Conservation (phyloP, 2,329 filamentous ascomycete species). For the Macrophomina tecta region DNA sequence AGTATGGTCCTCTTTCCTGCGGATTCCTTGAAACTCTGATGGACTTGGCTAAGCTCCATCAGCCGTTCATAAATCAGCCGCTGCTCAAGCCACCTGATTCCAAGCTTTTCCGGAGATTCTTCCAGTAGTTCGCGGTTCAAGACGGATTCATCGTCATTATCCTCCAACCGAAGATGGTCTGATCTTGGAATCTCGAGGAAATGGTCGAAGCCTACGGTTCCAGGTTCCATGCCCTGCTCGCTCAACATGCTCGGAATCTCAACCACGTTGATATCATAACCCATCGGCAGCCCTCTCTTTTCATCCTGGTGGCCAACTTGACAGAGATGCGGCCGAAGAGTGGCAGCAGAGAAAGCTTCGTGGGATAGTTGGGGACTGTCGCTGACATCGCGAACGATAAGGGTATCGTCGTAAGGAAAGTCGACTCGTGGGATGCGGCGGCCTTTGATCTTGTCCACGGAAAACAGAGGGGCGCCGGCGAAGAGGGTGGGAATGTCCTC, state of each 20-base stretch:
- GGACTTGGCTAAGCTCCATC: conserved; percentile 56
- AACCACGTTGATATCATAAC: conserved; percentile 41
- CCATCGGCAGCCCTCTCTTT: conserved; percentile 32
- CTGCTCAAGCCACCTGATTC: conserved; percentile 44
- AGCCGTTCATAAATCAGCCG: conserved; percentile 43
- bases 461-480: conserved; percentile 77
- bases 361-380: conserved; percentile 52
- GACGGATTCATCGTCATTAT: conserved; percentile 55
- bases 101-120: conserved; percentile 44
- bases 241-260: conserved; percentile 75
- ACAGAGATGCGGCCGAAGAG: conserved; percentile 36
- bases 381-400: conserved; percentile 67
- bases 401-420: conserved; percentile 70
- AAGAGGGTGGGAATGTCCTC: conserved; percentile 72
- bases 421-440: conserved; percentile 68
- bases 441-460: conserved; percentile 65
- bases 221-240: conserved; percentile 73
- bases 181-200: conserved; percentile 70
- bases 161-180: conserved; percentile 63
- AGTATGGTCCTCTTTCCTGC: conserved; percentile 60
- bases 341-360: conserved; percentile 45
- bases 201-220: conserved; percentile 72
- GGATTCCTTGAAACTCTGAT: conserved; percentile 59
- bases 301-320: conserved; percentile 31
- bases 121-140: conserved; percentile 55